These are phyloP conservation scores for Arthroderma sp. DNA, from an alignment of 2,329 filamentous ascomycete genomes.

Conservation along the genomic window DNA sequence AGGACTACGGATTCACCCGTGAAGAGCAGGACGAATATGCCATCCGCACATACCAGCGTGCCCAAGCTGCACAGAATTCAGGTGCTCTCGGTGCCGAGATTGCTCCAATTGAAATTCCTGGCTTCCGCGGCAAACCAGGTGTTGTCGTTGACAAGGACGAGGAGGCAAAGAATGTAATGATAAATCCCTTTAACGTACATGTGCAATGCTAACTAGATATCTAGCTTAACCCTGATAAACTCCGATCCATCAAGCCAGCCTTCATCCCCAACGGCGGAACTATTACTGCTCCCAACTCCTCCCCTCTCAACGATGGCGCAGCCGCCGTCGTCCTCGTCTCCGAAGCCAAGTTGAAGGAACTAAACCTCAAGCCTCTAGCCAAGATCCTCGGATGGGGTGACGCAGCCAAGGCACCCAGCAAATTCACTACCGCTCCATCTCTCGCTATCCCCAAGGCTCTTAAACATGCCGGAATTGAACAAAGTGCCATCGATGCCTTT, in stretches of 20 bases:
- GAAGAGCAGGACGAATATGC: constrained; percentile 92
- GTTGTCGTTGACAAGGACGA: constrained; percentile 75
- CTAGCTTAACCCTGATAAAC: constrained; percentile 64
- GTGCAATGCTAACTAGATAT: constrained; percentile 8
- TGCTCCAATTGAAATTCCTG: constrained; percentile 73
- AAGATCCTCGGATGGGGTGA: constrained; percentile 98
- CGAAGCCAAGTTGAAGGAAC: constrained; percentile 84
- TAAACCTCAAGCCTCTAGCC: constrained; percentile 79
- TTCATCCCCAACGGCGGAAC: constrained; percentile 68
- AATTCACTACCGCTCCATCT: constrained; percentile 89
- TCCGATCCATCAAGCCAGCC: constrained; percentile 71
- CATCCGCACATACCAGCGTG: constrained; percentile 88
- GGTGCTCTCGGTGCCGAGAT: constrained; percentile 81
- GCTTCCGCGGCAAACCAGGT: constrained; percentile 78
- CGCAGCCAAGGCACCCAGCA: constrained; percentile 77
- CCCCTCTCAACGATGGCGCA: constrained; percentile 89
- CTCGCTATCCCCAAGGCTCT: constrained; percentile 95
- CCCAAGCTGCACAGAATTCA: constrained; percentile 68
- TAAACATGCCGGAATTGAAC: constrained; percentile 75
- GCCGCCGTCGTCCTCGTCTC: constrained; percentile 87
- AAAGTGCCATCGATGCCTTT: constrained; percentile 74
- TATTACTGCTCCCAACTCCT: constrained; percentile 91
- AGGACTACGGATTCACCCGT: constrained; percentile 67
- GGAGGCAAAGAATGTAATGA: constrained; percentile 74
- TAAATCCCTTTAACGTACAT: neutral